Conservation (phyloP, 2,329 filamentous ascomycete genomes). For the Fusarium pseudonygamai region DNA sequence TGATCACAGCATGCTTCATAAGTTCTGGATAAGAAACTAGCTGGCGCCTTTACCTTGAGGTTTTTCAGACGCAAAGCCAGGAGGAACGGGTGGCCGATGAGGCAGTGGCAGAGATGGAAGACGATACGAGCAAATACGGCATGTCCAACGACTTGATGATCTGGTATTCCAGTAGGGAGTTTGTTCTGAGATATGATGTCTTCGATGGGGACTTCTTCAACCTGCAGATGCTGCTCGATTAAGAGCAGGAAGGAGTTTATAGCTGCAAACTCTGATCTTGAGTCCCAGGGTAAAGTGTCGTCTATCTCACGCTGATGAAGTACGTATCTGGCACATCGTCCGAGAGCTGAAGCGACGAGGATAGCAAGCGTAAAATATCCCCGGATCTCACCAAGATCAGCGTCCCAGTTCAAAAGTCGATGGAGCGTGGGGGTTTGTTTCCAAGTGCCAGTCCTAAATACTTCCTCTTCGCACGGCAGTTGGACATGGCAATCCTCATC, state of each 20-base stretch:
- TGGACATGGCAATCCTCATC: not conserved
- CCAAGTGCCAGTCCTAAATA: not conserved
- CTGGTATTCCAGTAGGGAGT: not conserved
- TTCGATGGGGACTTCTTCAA: not conserved
- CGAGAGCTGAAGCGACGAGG: not conserved
- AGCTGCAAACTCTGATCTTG: not conserved
- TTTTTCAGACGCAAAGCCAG: not conserved
- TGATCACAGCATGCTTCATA: not conserved
- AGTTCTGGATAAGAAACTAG: not conserved
- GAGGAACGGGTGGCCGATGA: not conserved
- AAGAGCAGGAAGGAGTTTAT: not conserved
- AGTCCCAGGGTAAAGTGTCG: not conserved
- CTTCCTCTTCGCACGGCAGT: not conserved
- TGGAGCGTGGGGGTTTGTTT: not conserved
- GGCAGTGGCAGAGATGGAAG: not conserved
- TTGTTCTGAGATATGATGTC: not conserved
- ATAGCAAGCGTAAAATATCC: not conserved
- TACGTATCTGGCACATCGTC: not conserved
- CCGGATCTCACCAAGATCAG: not conserved
- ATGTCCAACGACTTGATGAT: not conserved
- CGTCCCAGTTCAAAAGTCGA: not conserved
- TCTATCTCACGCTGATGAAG: not conserved
- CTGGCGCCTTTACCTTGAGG: fast-evolving
- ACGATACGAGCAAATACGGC: not conserved
- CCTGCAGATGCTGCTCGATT: not conserved